Percentiles rank a stretch among this genome's conserved stretches.
Conservation (phyloP, 2,329 filamentous ascomycete species). For the Fusarium subglutinans region DNA sequence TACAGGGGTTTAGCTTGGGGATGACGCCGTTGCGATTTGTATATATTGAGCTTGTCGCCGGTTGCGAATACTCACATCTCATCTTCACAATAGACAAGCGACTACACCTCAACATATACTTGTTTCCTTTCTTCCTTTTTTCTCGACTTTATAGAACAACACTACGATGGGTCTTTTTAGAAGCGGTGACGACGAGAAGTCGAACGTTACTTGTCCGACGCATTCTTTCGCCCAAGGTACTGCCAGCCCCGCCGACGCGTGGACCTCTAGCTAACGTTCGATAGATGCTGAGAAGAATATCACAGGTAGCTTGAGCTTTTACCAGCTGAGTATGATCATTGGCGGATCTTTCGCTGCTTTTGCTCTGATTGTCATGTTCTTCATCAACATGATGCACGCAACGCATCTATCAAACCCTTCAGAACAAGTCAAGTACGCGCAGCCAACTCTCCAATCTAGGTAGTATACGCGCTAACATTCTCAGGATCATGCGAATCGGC, state of each 20-base stretch:
- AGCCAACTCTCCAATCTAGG: too few species aligned
- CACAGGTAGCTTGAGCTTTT: conserved; percentile 12
- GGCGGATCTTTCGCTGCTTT: conserved; percentile 30
- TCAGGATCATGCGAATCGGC: conserved; percentile 32
- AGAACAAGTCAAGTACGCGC: conserved; percentile 36
- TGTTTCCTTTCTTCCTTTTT: too few species aligned
- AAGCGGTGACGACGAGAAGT: not conserved
- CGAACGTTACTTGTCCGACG: not conserved
- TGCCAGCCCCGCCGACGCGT: not conserved
- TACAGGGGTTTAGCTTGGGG: not conserved
- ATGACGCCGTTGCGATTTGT: not conserved
- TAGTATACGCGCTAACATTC: not conserved
- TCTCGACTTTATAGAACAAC: not conserved
- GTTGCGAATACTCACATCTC: not conserved
- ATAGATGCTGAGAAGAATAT: conserved; percentile 25
- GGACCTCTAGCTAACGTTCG: not conserved
- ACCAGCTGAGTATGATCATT: conserved; percentile 30
- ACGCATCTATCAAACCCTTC: conserved; percentile 31
- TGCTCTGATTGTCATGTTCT: conserved; percentile 24
- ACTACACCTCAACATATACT: not conserved
- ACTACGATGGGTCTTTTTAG: not conserved
- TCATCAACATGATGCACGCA: conserved; percentile 23
- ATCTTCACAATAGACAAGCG: not conserved
- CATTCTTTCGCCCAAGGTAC: conserved; percentile 18
- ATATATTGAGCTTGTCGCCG: not conserved